Evolutionary conservation across 75 land plant species (phyloP).

Genomic region (Larix kaempferi): DNA sequence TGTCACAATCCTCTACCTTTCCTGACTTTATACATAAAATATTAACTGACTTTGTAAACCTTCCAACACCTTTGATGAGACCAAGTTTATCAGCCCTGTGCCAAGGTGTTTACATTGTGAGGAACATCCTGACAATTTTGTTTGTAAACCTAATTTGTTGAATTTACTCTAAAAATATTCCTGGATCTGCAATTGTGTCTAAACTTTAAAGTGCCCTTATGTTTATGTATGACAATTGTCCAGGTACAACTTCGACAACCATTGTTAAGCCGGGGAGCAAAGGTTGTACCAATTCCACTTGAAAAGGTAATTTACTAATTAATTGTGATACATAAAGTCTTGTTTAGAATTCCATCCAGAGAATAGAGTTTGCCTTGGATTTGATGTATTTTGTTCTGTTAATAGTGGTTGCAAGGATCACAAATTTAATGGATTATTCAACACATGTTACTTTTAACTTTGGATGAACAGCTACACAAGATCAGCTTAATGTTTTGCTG

Average conservation of each 20-base stretch:
- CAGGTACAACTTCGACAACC: slow-evolving; percentile 77
- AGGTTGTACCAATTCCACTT: slow-evolving; percentile 80
- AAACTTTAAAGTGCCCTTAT: not conserved
- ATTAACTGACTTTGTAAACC: not conserved
- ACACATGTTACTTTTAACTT: not conserved
- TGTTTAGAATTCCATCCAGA: not conserved
- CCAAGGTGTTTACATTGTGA: not conserved
- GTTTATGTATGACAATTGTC: slow-evolving; percentile 8
- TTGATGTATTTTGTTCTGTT: slow-evolving; percentile 4
- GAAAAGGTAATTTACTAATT: slow-evolving; percentile 57
- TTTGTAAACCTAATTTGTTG: not conserved
- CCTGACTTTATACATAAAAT: too few relatives aligned
- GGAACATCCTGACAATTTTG: not conserved
- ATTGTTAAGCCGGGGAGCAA: slow-evolving; percentile 58
- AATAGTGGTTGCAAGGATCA: not conserved
- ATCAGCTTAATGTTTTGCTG: not conserved
- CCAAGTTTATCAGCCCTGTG: not conserved
- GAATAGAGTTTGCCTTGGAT: not conserved
- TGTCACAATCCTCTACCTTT: too few relatives aligned
- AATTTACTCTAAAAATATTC: not conserved
- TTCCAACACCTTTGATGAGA: not conserved
- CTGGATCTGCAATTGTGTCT: not conserved
- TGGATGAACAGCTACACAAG: not conserved
- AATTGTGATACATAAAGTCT: not conserved
- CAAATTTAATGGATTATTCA: not conserved